Conservation (phyloP, 192 early-diverging fungal genomes). For the Backusella luteola region DNA sequence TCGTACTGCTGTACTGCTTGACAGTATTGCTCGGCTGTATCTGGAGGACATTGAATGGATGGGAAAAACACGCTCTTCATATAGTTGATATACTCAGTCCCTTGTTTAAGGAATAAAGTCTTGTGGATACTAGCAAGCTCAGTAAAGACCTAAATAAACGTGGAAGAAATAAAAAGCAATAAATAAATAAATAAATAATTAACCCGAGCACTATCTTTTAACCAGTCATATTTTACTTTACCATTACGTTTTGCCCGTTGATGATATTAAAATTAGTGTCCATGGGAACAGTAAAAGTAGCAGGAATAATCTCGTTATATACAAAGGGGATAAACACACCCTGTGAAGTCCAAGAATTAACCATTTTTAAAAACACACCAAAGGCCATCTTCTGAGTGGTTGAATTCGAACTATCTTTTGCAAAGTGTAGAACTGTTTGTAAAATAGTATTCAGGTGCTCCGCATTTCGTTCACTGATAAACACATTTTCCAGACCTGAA, state of each 20-base stretch:
- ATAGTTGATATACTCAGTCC: conserved; percentile 58
- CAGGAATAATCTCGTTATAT: conserved; percentile 67
- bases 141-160: conserved; percentile 39
- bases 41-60: conserved; percentile 64
- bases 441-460: conserved; percentile 60
- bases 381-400: conserved; percentile 65
- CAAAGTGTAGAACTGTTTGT: conserved; percentile 66
- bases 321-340: conserved; percentile 66
- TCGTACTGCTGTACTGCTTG: conserved; percentile 71
- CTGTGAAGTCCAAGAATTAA: conserved; percentile 57
- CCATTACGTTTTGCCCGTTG: conserved; percentile 75
- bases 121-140: conserved; percentile 56
- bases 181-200: background rate
- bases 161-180: background rate
- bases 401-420: conserved; percentile 60
- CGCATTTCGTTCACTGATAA: conserved; percentile 70
- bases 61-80: conserved; percentile 58
- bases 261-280: conserved; percentile 63
- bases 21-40: conserved; percentile 67
- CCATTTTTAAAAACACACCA: conserved; percentile 65
- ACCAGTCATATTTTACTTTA: conserved; percentile 23
- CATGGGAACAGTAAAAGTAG: conserved; percentile 82
- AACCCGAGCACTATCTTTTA: background rate
- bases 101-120: conserved; percentile 54
- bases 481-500: conserved; percentile 70